Evolutionary conservation across 78 protist genomes (phyloP).

Genomic region (Dictyostelium brefeldianum): DNA sequence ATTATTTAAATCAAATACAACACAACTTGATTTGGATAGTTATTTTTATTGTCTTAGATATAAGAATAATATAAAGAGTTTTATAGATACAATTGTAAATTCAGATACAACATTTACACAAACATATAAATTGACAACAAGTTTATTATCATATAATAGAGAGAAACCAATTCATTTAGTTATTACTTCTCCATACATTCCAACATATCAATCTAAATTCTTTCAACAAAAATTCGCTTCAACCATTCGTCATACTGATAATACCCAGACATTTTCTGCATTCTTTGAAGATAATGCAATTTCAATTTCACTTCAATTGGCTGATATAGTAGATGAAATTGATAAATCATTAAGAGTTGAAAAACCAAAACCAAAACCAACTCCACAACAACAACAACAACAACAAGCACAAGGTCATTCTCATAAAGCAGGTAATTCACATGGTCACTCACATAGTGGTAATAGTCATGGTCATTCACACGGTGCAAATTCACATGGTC

Average conservation of each 20-base stretch:
- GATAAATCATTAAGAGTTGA: slow-evolving; percentile 24
- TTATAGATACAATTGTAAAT: not conserved
- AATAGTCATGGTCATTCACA: not conserved
- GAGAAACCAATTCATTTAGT: not conserved
- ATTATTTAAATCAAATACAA: not conserved
- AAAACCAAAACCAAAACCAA: not conserved
- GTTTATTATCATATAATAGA: not conserved
- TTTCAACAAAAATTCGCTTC: slow-evolving; percentile 25
- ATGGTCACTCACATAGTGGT: too few relatives aligned
- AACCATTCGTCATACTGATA: not conserved
- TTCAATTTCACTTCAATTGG: not conserved
- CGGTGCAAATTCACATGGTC: slow-evolving; percentile 1
- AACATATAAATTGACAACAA: not conserved
- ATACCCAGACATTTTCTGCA: not conserved
- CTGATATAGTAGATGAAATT: slow-evolving; percentile 3
- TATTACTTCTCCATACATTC: not conserved
- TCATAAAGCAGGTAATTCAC: slow-evolving; percentile 9
- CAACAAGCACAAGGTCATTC: not conserved
- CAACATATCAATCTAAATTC: not conserved
- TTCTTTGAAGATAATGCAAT: slow-evolving; percentile 27
- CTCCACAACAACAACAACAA: slow-evolving; percentile 18
- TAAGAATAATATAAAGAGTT: slow-evolving; percentile 49
- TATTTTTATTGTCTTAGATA: slow-evolving; percentile 58
- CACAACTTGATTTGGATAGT: slow-evolving; percentile 10
- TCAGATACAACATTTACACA: slow-evolving; percentile 12